Conservation (phyloP, 495 filamentous ascomycete species). For the Penicillium salamii region DNA sequence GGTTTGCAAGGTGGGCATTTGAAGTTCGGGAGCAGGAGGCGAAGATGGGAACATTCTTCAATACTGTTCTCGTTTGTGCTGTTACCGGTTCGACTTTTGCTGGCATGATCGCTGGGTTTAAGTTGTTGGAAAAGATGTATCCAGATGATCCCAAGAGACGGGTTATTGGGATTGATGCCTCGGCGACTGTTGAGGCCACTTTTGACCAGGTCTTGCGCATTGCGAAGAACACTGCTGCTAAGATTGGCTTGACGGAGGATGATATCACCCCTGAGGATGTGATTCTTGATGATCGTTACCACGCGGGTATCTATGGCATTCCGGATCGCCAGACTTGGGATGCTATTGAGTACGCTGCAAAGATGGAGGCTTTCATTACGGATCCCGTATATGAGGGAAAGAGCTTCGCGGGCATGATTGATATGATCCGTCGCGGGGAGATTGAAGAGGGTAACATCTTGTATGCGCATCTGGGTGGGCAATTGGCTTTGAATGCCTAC, state of each 20-base stretch:
- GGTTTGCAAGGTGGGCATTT: slow-evolving; percentile 63
- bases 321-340: slow-evolving; percentile 55
- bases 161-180: slow-evolving; percentile 62
- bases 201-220: slow-evolving; percentile 58
- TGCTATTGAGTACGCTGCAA: slow-evolving; percentile 59
- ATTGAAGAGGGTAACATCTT: slow-evolving; percentile 56
- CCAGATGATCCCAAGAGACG: slow-evolving; percentile 37
- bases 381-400: slow-evolving; percentile 70
- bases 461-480: slow-evolving; percentile 64
- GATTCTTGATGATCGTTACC: slow-evolving; percentile 57
- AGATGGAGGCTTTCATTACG: slow-evolving; percentile 63
- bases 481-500: slow-evolving; percentile 61
- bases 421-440: slow-evolving; percentile 56
- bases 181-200: slow-evolving; percentile 53
- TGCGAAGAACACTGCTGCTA: slow-evolving; percentile 53
- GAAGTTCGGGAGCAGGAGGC: slow-evolving; percentile 58
- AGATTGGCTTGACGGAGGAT: slow-evolving; percentile 51
- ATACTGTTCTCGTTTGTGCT: slow-evolving; percentile 59
- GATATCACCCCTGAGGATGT: slow-evolving; percentile 57
- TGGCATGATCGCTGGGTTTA: slow-evolving; percentile 64
- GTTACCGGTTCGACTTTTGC: slow-evolving; percentile 63
- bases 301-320: slow-evolving; percentile 59
- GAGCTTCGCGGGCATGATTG: slow-evolving; percentile 63
- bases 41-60: slow-evolving; percentile 55
- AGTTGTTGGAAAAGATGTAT: slow-evolving; percentile 45